These are phyloP conservation scores for Nigrospora oryzae DNA, from an alignment of 2,329 filamentous ascomycete species.

Conservation along the genomic window DNA sequence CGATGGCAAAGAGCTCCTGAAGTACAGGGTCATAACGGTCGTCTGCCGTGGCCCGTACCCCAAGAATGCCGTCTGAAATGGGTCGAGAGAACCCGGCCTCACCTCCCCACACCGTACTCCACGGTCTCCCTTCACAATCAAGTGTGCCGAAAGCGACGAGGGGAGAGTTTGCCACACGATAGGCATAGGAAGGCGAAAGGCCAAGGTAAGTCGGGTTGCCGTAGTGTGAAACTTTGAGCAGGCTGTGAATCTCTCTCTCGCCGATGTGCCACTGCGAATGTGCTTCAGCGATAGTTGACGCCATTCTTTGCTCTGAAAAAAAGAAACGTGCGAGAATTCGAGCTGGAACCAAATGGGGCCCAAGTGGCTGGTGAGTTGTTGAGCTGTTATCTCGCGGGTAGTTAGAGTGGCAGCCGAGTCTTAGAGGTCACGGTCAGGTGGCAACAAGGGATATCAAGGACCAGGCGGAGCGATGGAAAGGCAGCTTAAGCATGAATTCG, in stretches of 20 bases:
- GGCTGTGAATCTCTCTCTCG: conserved; percentile 55
- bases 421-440: too few species aligned
- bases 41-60: conserved; percentile 54
- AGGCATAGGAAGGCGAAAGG: conserved; percentile 51
- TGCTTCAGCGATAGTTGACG: too few species aligned
- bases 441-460: too few species aligned
- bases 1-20: conserved; percentile 45
- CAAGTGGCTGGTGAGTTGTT: too few species aligned
- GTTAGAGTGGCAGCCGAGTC: too few species aligned
- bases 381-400: too few species aligned
- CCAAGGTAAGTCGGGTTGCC: conserved; percentile 61
- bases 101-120: conserved; percentile 76
- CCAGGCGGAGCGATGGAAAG: too few species aligned
- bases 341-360: too few species aligned
- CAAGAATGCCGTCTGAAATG: conserved; percentile 55
- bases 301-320: too few species aligned
- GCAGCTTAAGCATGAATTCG: too few species aligned
- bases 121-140: conserved; percentile 57
- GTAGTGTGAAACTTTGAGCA: conserved; percentile 46
- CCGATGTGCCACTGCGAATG: conserved; percentile 48
- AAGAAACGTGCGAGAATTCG: too few species aligned
- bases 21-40: conserved; percentile 61
- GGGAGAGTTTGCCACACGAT: conserved; percentile 53
- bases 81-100: conserved; percentile 57
- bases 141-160: conserved; percentile 67